Base-by-base conservation (phyloP, 1,284 basidiomycete genomes). In the Rhodotorula sp. region DNA sequence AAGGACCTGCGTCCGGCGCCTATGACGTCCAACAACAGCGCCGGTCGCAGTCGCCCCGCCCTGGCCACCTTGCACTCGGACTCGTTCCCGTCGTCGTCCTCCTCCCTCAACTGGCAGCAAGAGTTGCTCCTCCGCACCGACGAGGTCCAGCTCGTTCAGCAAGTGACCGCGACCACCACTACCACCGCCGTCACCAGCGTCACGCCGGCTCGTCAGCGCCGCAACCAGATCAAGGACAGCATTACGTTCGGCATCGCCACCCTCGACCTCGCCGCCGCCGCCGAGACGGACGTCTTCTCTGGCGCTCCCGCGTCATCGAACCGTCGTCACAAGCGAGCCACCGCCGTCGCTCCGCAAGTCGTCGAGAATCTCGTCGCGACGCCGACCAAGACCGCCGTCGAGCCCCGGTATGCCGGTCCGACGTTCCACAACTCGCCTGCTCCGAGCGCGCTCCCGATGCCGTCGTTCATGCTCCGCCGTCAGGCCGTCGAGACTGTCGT, bases 341-440 rank as follows among this genome's bases (percentile, higher is more conserved):
- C 21, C 34, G 34, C 34, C 46, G 39, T 58, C 49, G n/a, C 43
- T 29, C 21, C 58, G 16, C 48, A 21, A 12, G 26, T 34, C 10
- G 54, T 51, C 15, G 56, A 43, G 5, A 64, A 52, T 12, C 51
- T 31, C n/a, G 51, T 58, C 43, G n/a, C 63, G 47, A 70, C 71
- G 29, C 65, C 71, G 48, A 62, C 65, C 49, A 62, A 62, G 26
- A 34, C 34, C 34, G 34, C 34, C 34, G 34, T 34, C 7, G 72
- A 73, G 60, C 58, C 68, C 12, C 64, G 74, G 4, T 76, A 76
- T 63, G 75, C 75, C 23, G 75, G 75, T 0, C 75, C 75, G 47
- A 74, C 75, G 26, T 76, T 76, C 65, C 75, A 76, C 63, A 76
- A 76, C 60, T 74, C 72, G 58, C 75, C 75, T 1, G 61, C 68